Conservation (phyloP, 768 basidiomycete species). For the Gloeophyllum trabeum region DNA sequence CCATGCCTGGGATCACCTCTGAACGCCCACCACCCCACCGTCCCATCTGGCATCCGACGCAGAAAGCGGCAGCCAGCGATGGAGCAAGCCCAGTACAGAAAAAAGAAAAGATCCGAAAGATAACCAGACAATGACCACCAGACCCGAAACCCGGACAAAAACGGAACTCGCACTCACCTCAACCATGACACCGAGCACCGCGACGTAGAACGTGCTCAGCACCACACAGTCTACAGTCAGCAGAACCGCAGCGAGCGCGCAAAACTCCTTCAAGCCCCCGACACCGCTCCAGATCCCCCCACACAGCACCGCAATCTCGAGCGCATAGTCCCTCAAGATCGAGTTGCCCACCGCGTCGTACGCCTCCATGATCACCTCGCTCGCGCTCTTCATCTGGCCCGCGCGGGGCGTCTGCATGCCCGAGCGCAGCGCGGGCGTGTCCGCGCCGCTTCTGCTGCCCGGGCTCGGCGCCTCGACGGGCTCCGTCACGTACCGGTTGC, state of each 20-base stretch:
- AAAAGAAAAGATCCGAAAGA: too few species aligned
- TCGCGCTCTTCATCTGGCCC: conserved; percentile 58
- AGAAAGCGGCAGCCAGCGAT: too few species aligned
- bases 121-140: too few species aligned
- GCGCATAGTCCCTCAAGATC: conserved; percentile 86
- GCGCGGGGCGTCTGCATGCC: conserved; percentile 3
- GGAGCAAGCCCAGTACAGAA: too few species aligned
- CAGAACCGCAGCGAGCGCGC: conserved; percentile 85
- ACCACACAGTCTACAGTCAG: conserved; percentile 80
- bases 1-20: too few species aligned
- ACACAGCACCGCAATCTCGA: conserved; percentile 84
- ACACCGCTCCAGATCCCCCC: conserved; percentile 84
- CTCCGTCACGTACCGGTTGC: conserved; percentile 53
- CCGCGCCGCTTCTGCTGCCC: conserved; percentile 16
- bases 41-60: too few species aligned
- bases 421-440: too few species aligned
- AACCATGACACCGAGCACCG: conserved; percentile 89
- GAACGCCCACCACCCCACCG: too few species aligned
- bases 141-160: conserved; percentile 3
- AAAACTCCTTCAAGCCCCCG: conserved; percentile 86
- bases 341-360: conserved; percentile 67
- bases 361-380: conserved; percentile 77
- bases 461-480: conserved; percentile 25
- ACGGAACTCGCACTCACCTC: conserved; percentile 49
- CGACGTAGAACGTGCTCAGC: conserved; percentile 83